Percentiles rank a stretch among this genome's conserved stretches.
These are phyloP conservation scores for Guadua angustifolia DNA, from an alignment of 176 grass and related monocot genomes.

Conservation along the genomic window DNA sequence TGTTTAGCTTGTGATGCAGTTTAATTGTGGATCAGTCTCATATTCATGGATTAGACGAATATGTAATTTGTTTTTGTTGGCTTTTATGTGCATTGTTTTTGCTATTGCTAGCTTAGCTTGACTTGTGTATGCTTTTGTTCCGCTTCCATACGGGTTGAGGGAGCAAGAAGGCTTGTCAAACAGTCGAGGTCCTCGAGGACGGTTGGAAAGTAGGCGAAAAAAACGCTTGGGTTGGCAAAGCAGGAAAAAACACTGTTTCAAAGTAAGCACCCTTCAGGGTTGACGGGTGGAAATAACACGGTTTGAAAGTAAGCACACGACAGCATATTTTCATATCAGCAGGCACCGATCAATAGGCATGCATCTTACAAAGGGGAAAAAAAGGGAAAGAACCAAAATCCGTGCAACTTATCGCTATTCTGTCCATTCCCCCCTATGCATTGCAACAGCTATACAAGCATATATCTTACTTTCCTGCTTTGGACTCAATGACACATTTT, in stretches of 20 bases:
- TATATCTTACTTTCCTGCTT: slow-evolving; percentile 14
- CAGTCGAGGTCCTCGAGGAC: too few relatives aligned
- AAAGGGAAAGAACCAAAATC: background rate
- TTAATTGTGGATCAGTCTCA: background rate
- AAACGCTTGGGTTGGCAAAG: too few relatives aligned
- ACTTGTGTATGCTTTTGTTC: background rate
- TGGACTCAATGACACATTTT: slow-evolving; percentile 30
- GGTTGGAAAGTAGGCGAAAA: too few relatives aligned
- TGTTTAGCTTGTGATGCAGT: background rate
- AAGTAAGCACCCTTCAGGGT: too few relatives aligned
- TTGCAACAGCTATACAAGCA: slow-evolving; percentile 26
- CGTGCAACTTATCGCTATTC: background rate
- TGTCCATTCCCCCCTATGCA: too few relatives aligned
- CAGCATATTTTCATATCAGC: too few relatives aligned
- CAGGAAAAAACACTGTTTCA: too few relatives aligned
- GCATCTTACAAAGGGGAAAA: too few relatives aligned
- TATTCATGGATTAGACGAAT: slow-evolving; percentile 9
- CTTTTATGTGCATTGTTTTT: background rate
- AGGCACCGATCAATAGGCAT: background rate
- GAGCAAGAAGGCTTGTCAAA: background rate
- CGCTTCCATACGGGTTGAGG: background rate
- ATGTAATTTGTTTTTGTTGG: background rate
- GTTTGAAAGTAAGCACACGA: too few relatives aligned
- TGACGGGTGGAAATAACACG: too few relatives aligned
- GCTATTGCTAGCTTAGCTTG: background rate